Evolutionary conservation across 306 rosid genomes (phyloP).

Genomic region (Citrullus amarus): DNA sequence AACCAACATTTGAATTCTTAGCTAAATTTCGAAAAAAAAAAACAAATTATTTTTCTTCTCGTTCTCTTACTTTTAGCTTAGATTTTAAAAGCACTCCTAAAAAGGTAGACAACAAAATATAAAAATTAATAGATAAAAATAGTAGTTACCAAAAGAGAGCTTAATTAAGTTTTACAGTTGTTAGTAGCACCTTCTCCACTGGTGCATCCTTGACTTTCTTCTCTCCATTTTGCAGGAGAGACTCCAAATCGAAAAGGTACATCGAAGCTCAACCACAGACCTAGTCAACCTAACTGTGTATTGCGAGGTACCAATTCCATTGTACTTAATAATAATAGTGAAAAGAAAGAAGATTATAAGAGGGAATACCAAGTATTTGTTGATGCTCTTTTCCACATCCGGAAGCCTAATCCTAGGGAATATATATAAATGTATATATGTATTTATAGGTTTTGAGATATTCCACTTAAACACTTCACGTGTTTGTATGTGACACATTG

Average conservation of each 20-base stretch:
- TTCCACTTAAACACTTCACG: slow-evolving; percentile 3
- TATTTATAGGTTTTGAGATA: neutral
- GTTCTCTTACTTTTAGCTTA: no score
- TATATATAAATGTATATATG: neutral
- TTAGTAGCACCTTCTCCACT: neutral
- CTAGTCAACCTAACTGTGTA: neutral
- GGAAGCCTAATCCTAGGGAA: neutral
- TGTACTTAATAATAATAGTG: neutral
- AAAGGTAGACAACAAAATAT: no score
- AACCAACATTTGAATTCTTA: no score
- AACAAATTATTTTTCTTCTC: no score
- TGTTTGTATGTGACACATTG: neutral
- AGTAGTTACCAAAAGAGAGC: neutral
- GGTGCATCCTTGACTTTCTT: neutral
- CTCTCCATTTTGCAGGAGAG: neutral
- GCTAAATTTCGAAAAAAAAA: no score
- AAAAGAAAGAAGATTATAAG: neutral
- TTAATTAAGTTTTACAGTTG: neutral
- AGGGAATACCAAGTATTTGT: neutral
- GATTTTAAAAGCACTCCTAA: no score
- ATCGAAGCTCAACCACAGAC: neutral
- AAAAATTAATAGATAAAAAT: no score
- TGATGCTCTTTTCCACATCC: neutral
- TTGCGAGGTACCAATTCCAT: neutral
- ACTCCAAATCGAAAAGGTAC: neutral